Evolutionary conservation across 169 alveolate species (phyloP).

Genomic region (Plasmodium sp.): DNA sequence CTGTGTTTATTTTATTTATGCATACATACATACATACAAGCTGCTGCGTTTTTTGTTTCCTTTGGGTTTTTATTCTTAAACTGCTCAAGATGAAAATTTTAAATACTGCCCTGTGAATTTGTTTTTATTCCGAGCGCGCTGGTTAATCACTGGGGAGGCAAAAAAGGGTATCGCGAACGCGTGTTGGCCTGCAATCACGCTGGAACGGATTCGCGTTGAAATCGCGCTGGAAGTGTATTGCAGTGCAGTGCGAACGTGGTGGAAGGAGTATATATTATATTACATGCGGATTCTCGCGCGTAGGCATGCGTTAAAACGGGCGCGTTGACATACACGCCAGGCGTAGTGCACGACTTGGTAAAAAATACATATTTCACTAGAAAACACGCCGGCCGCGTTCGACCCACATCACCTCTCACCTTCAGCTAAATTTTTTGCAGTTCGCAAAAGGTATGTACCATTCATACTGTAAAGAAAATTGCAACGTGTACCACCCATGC

Average conservation of each 20-base stretch:
- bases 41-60: background rate
- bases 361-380: background rate
- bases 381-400: background rate
- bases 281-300: background rate
- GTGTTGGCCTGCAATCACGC: background rate
- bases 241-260: background rate
- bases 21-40: background rate
- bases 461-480: background rate
- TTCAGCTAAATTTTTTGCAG: background rate
- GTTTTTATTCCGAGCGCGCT: background rate
- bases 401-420: background rate
- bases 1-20: background rate
- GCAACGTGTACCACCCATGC: background rate
- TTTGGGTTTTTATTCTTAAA: background rate
- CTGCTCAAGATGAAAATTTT: background rate
- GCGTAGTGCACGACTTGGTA: background rate
- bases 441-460: background rate
- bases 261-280: background rate
- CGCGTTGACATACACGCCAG: background rate
- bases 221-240: background rate
- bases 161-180: background rate
- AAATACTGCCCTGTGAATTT: background rate
- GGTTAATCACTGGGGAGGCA: background rate
- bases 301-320: background rate
- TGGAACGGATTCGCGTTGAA: background rate